phyloP scores from a whole-genome alignment of 202 grass and related monocot species.

The Setaria viridis region DNA sequence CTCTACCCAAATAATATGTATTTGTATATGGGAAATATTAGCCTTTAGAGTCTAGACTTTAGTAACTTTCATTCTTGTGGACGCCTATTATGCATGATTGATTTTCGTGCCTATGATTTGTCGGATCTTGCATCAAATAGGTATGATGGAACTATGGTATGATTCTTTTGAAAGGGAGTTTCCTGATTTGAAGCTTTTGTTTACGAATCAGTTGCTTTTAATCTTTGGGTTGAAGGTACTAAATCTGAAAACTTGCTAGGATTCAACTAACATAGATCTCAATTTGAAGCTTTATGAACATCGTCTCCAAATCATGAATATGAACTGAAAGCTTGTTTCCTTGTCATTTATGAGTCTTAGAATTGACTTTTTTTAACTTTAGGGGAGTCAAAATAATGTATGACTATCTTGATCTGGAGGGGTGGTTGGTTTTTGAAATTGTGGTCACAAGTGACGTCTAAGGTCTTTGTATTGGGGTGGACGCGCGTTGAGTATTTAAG shows the following conservation, averaged over 20 bases:
- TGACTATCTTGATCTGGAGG: not conserved
- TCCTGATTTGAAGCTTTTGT: not conserved
- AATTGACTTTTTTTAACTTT: not conserved
- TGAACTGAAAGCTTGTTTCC: not conserved
- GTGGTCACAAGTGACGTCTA: not conserved
- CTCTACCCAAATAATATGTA: not conserved
- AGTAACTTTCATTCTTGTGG: not conserved
- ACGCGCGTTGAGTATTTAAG: not conserved
- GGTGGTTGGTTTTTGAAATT: not conserved
- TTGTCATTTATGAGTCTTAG: not conserved
- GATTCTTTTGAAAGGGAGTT: not conserved
- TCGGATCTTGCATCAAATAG: not conserved
- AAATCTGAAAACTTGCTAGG: not conserved
- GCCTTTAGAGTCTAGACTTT: not conserved
- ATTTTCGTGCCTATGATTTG: not conserved
- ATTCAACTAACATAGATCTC: not conserved
- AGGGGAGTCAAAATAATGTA: not conserved
- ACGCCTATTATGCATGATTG: not conserved
- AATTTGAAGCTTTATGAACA: no score
- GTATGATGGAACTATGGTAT: not conserved
- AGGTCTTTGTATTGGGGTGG: not conserved
- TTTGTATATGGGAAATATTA: no score
- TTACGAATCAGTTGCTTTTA: not conserved
- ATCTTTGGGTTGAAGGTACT: not conserved
- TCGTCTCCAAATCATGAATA: not conserved